These are phyloP conservation scores for Populus pruinosa DNA, from an alignment of 345 rosid genomes.

Conservation along the genomic window DNA sequence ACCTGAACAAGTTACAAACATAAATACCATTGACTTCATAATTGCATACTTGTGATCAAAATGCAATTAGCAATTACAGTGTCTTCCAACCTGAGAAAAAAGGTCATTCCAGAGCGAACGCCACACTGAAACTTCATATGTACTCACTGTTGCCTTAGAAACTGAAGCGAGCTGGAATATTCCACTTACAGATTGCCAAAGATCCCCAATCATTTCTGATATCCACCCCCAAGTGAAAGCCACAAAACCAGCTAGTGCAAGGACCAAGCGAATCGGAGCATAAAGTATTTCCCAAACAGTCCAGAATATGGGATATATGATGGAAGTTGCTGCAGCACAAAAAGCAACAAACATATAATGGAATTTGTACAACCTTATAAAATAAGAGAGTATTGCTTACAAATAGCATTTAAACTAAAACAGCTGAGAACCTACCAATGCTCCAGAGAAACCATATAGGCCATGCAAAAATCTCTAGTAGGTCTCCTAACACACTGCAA, in stretches of 20 bases:
- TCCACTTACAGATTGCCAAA: conserved; percentile 56
- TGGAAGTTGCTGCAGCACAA: conserved; percentile 46
- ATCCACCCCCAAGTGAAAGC: conserved; percentile 43
- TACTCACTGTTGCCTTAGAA: conserved; percentile 52
- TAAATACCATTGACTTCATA: conserved; percentile 13
- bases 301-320: conserved; percentile 64
- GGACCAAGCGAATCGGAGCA: conserved; percentile 59
- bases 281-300: conserved; percentile 62
- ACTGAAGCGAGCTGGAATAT: conserved; percentile 56
- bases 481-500: conserved; percentile 41
- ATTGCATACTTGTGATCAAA: neutral
- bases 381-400: neutral
- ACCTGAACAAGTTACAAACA: conserved; percentile 47
- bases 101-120: conserved; percentile 94
- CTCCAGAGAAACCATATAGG: conserved; percentile 65
- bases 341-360: conserved; percentile 8
- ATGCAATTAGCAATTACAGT: neutral
- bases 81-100: conserved; percentile 71
- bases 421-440: conserved; percentile 45
- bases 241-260: conserved; percentile 45
- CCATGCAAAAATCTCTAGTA: conserved; percentile 48
- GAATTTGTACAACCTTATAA: neutral
- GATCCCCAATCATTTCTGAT: conserved; percentile 40
- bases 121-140: conserved; percentile 79
- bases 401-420: neutral